Base-by-base conservation (phyloP, 257 asterid species). In the Craterostigma plantagineum region DNA sequence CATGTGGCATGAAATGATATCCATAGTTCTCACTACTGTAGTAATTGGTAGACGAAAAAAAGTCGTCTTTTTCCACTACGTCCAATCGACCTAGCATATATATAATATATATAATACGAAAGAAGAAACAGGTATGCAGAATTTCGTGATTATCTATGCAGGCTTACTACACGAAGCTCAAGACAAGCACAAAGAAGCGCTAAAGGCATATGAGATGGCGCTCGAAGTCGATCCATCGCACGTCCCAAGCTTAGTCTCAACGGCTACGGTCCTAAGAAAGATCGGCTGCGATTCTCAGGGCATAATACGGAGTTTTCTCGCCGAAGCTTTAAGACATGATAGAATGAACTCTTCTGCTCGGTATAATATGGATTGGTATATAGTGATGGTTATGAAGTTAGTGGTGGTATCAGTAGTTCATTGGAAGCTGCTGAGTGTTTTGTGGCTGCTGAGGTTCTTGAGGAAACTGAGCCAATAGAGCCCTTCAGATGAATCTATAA, bases 341-440 rank as follows among this genome's bases (percentile, higher is more conserved):
- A 64, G 76, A 58, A 74, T 47, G 63, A 76, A 76, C 34, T 62
- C 63, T 18, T 64, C 70, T 0, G 87, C 84, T 1, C 82, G 98
- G 98, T 57, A 68, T 54, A 72, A 83, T 55, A 90, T 90, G 4
- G 98, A 58, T 48, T 76, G 40, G 61, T 79, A 39, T 65, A 72
- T 62, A 76, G 72, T 55, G 91, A 72, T 10, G 72, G 45, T 23
- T 23, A 6, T 23, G n/a, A n/a, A n/a, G n/a, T n/a, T n/a, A n/a
- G n/a, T n/a, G n/a, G n/a, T n/a, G n/a, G n/a, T n/a, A n/a, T n/a
- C n/a, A 12, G 67, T 13, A 65, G 69, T 43, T 70, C 63, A 16
- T 15, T 13, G 36, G 78, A 79, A 64, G 92, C 92, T 44, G 85
- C 71, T 11, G 95, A 82, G 18, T 90, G 98, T 62, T 79, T 83